Evolutionary conservation across 495 filamentous ascomycete genomes (phyloP), one percentile per base, ranked within the genome.

Genomic region (Penicillium herquei): DNA sequence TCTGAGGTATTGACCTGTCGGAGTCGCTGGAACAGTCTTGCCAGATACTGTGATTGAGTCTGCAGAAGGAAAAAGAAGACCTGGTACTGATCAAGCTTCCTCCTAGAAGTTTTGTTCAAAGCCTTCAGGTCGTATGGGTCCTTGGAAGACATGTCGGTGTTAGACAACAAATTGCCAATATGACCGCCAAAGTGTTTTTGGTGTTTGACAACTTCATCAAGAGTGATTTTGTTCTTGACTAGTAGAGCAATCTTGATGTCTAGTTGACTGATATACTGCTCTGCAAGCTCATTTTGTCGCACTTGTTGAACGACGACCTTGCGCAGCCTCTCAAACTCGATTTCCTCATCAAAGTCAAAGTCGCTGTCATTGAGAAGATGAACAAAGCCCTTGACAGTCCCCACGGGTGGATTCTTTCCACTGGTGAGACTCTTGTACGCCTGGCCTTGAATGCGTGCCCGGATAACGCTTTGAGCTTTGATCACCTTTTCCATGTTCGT

Each of bases 401-500:
- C 88, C 49, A 98, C 91, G 3, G 95, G 94, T 45, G 94, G 94
- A 63, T 98, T 98, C 72, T 96, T 96, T n/a, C 95, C 94, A 33
- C 84, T 91, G 6, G 92, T 96, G 60, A 96, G 78, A 64, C 87
- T 93, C 79, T 96, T 97, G 77, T 98, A 98, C 1, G 95, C 95
- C 70, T 98, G 90, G 7, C 94, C 94, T 73, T 98, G 95, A 48
- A 97, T 89, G 58, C 91, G 90, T 21, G 84, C 94, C 53, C 94
- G 83, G 47, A 98, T 87, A 58, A 96, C 96, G 67, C 94, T 98
- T 70, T 98, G 94, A 51, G 97, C 88, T 72, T 98, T 98, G 73
- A 98, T 87, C 16, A 98, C 95, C 75, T 94, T 98, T 62, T 96
- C 86, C 95, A 98, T 98, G 62, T 98, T 98, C 71, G 93, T 85